Evolutionary conservation across 208 protist species (phyloP).

Genomic region (Novymonas esmeraldas): DNA sequence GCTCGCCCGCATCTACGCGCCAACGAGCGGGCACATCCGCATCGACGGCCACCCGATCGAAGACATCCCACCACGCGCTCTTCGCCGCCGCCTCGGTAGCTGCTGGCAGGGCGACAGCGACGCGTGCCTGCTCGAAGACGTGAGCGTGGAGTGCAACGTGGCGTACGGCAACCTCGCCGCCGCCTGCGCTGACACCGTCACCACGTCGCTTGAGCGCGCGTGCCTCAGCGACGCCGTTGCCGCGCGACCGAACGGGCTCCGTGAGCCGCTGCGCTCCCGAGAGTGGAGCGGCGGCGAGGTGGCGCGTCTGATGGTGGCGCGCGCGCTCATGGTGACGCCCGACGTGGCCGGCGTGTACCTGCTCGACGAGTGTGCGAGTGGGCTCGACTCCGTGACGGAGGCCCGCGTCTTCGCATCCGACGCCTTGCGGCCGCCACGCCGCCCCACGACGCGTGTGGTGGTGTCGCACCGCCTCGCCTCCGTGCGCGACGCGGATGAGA

Average conservation of each 20-base stretch:
- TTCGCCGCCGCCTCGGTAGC: slow-evolving; percentile 62
- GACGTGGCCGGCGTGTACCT: slow-evolving; percentile 36
- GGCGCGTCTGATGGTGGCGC: slow-evolving; percentile 64
- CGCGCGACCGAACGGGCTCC: slow-evolving; percentile 41
- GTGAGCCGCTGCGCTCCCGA: slow-evolving; percentile 19
- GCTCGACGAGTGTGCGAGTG: slow-evolving; percentile 76
- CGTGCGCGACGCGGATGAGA: slow-evolving; percentile 45
- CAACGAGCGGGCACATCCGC: slow-evolving; percentile 53
- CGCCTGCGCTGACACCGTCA: slow-evolving; percentile 29
- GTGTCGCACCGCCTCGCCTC: slow-evolving; percentile 72
- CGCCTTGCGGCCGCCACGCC: not conserved
- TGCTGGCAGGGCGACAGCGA: slow-evolving; percentile 58
- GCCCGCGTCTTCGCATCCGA: slow-evolving; percentile 31
- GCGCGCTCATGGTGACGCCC: slow-evolving; percentile 40
- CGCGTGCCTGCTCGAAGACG: slow-evolving; percentile 52
- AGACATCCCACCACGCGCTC: slow-evolving; percentile 41
- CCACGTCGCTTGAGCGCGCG: slow-evolving; percentile 33
- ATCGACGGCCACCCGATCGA: slow-evolving; percentile 60
- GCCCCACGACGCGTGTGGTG: slow-evolving; percentile 35
- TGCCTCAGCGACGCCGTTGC: slow-evolving; percentile 39
- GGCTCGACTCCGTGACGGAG: slow-evolving; percentile 69
- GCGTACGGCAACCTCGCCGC: slow-evolving; percentile 53
- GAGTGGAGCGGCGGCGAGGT: slow-evolving; percentile 77
- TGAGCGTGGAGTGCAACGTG: slow-evolving; percentile 62
- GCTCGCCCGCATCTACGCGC: slow-evolving; percentile 55